phyloP scores from a whole-genome alignment of 257 asterid species.

The Ajuga chamaepitys region DNA sequence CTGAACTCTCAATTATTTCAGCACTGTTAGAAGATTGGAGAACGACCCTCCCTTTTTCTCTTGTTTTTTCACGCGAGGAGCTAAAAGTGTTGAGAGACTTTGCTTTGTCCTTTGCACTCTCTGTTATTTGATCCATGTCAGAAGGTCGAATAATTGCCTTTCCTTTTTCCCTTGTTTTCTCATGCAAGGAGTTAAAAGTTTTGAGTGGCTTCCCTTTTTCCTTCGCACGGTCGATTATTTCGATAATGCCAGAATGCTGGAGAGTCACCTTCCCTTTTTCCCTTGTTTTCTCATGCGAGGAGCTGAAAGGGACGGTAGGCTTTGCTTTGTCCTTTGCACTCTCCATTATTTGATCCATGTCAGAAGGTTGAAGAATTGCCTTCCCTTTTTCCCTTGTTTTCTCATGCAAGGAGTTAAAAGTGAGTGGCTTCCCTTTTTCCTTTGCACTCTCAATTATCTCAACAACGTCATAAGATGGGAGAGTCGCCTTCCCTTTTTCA shows the following conservation, averaged over 20 bases:
- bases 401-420: slow-evolving; percentile 14
- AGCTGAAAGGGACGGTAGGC: background rate
- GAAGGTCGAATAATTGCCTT: too few relatives aligned
- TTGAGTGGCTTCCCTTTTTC: slow-evolving; percentile 32
- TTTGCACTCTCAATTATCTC: slow-evolving; percentile 18
- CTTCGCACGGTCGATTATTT: slow-evolving; percentile 18
- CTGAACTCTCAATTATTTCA: slow-evolving; percentile 16
- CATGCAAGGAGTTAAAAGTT: slow-evolving; percentile 12
- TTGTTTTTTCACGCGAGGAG: background rate
- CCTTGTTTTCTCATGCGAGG: background rate
- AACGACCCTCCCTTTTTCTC: slow-evolving; percentile 24
- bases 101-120: background rate
- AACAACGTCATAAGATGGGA: slow-evolving; percentile 15
- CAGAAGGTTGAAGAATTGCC: background rate
- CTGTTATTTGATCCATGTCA: too few relatives aligned
- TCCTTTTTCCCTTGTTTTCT: slow-evolving; percentile 26
- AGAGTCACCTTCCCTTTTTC: slow-evolving; percentile 25
- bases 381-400: slow-evolving; percentile 26
- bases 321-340: background rate
- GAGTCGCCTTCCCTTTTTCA: slow-evolving; percentile 25
- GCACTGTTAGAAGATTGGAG: slow-evolving; percentile 16
- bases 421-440: slow-evolving; percentile 32
- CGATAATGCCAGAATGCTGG: slow-evolving; percentile 14
- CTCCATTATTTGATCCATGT: slow-evolving; percentile 13
- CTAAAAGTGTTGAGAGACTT: background rate